Percentiles rank a stretch among this genome's conserved stretches.
Conservation (phyloP, 345 rosid species). For the Salix viminalis region DNA sequence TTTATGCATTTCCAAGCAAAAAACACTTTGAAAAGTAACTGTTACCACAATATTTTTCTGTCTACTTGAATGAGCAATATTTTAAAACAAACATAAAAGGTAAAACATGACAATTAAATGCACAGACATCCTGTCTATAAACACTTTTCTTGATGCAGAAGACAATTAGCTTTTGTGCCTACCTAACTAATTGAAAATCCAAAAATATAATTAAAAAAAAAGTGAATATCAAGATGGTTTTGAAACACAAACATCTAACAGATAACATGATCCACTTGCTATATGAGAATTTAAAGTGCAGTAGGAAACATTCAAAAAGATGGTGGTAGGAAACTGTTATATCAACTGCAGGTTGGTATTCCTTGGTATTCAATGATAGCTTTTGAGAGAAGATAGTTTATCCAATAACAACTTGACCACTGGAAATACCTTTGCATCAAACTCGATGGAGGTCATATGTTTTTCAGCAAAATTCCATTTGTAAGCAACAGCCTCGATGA, state of each 20-base stretch:
- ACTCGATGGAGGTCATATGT: slow-evolving; percentile 66
- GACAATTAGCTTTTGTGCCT: too few relatives aligned
- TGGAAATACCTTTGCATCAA: slow-evolving; percentile 64
- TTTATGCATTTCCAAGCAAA: too few relatives aligned
- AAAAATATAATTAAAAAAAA: too few relatives aligned
- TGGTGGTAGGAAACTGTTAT: neutral
- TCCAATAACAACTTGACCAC: neutral
- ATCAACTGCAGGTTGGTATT: neutral
- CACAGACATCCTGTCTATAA: neutral
- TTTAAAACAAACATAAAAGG: neutral
- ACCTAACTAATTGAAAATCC: too few relatives aligned
- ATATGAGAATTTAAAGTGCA: too few relatives aligned
- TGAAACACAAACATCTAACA: too few relatives aligned
- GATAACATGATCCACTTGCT: too few relatives aligned
- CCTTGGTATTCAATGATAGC: neutral
- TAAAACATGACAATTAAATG: neutral
- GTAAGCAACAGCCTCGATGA: slow-evolving; percentile 49
- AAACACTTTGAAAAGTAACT: too few relatives aligned
- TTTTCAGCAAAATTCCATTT: slow-evolving; percentile 59
- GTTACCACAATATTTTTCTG: too few relatives aligned
- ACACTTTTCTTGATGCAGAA: too few relatives aligned
- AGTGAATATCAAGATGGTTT: too few relatives aligned
- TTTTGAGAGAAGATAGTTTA: neutral
- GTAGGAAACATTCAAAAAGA: neutral
- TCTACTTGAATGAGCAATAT: neutral